A percentile compares a stretch with the other conserved stretches of the same genome.
phyloP scores from a whole-genome alignment of 2,329 filamentous ascomycete species.

The Cordyceps tenuipes region DNA sequence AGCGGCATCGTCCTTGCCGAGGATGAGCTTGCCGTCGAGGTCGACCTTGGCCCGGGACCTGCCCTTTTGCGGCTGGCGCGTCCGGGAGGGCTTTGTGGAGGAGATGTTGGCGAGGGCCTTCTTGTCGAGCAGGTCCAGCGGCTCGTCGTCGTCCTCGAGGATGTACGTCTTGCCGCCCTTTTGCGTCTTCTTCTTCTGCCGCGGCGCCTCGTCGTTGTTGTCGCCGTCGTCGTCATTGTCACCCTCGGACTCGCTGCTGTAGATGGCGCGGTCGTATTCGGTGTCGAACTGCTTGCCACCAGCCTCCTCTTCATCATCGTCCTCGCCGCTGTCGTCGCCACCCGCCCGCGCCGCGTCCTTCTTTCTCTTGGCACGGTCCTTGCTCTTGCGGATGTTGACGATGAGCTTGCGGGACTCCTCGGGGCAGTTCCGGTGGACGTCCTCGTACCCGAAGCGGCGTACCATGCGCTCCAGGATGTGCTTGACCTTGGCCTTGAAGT shows the following conservation, averaged over 20 bases:
- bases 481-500: slow-evolving; percentile 96
- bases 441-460: slow-evolving; percentile 76
- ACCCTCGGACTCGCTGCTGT: slow-evolving; percentile 65
- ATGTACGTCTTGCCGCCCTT: slow-evolving; percentile 73
- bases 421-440: slow-evolving; percentile 72
- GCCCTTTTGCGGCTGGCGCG: slow-evolving; percentile 38
- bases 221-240: slow-evolving; percentile 34
- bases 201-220: slow-evolving; percentile 48
- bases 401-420: slow-evolving; percentile 85
- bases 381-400: slow-evolving; percentile 88
- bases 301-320: slow-evolving; percentile 43
- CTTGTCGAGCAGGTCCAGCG: slow-evolving; percentile 85
- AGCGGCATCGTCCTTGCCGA: slow-evolving; percentile 49
- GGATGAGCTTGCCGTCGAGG: slow-evolving; percentile 71
- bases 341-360: slow-evolving; percentile 58
- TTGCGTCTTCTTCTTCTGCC: slow-evolving; percentile 39
- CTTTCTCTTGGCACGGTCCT: slow-evolving; percentile 83
- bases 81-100: slow-evolving; percentile 69
- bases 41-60: slow-evolving; percentile 62
- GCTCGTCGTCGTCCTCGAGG: slow-evolving; percentile 88
- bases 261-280: slow-evolving; percentile 93
- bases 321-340: slow-evolving; percentile 49
- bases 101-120: slow-evolving; percentile 89
- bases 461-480: slow-evolving; percentile 95
- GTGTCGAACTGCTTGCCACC: slow-evolving; percentile 61